Evolutionary conservation across 805 yeast genomes (phyloP).

Genomic region (Spathaspora sp.): DNA sequence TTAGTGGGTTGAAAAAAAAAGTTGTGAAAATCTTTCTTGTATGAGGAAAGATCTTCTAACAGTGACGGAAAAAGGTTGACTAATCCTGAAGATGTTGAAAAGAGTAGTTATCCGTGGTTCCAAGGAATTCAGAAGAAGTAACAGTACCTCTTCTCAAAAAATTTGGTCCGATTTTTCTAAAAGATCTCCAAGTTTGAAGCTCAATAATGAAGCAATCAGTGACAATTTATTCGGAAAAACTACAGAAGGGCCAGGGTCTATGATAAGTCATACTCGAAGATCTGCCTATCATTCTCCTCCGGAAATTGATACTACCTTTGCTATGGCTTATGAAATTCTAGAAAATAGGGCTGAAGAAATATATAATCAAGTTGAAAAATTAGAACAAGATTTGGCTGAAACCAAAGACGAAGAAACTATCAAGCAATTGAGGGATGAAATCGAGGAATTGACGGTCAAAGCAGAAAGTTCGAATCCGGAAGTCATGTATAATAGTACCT

Average conservation of each 20-base stretch:
- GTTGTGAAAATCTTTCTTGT: background rate
- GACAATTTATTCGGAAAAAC: conserved; percentile 21
- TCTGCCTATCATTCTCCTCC: conserved; percentile 62
- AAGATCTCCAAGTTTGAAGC: conserved; percentile 25
- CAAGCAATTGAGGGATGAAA: conserved; percentile 8
- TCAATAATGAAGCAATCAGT: conserved; percentile 16
- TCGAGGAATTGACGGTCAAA: conserved; percentile 37
- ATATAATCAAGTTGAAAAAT: conserved; percentile 36
- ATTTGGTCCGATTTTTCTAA: conserved; percentile 32
- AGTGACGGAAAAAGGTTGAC: background rate
- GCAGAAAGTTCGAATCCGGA: conserved; percentile 84
- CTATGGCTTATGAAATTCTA: conserved; percentile 59
- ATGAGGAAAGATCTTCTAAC: background rate
- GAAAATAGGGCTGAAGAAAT: conserved; percentile 42
- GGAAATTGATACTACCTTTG: conserved; percentile 70
- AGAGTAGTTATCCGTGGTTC: background rate
- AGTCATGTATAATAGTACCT: conserved; percentile 65
- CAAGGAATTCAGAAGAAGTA: background rate
- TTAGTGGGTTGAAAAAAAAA: background rate
- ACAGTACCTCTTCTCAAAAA: conserved; percentile 7
- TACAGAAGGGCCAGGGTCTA: conserved; percentile 49
- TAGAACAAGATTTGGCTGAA: conserved; percentile 24
- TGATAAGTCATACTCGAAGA: conserved; percentile 41
- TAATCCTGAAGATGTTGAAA: background rate
- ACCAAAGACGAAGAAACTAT: conserved; percentile 13